These are phyloP conservation scores for Elsinoe fawcettii DNA, from an alignment of 2,329 filamentous ascomycete genomes.

Conservation along the genomic window DNA sequence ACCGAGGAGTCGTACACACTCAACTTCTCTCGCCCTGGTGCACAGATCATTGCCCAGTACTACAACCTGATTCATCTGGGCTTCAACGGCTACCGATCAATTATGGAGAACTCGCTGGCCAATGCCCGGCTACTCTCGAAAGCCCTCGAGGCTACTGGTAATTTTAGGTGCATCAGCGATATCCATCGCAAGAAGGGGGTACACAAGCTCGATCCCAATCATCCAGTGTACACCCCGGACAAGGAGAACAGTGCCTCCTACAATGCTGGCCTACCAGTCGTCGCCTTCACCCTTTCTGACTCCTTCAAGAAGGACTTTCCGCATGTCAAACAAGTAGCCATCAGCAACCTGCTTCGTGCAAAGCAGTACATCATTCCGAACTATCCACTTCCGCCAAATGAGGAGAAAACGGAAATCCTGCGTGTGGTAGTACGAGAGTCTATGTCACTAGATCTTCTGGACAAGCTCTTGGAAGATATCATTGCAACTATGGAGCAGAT, in stretches of 20 bases:
- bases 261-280: slow-evolving; percentile 58
- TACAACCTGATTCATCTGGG: slow-evolving; percentile 66
- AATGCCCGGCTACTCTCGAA: slow-evolving; percentile 59
- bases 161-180: slow-evolving; percentile 58
- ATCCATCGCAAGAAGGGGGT: slow-evolving; percentile 51
- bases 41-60: slow-evolving; percentile 64
- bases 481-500: slow-evolving; percentile 53
- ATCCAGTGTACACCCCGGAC: slow-evolving; percentile 35
- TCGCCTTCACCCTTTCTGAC: slow-evolving; percentile 58
- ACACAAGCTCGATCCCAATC: slow-evolving; percentile 35
- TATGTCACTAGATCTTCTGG: slow-evolving; percentile 61
- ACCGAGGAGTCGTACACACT: slow-evolving; percentile 63
- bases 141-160: slow-evolving; percentile 56
- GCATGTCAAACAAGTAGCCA: slow-evolving; percentile 55
- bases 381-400: slow-evolving; percentile 57
- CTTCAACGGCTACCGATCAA: slow-evolving; percentile 53
- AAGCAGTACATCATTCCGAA: slow-evolving; percentile 67
- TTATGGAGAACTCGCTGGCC: slow-evolving; percentile 59
- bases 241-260: slow-evolving; percentile 52
- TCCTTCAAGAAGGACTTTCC: slow-evolving; percentile 54
- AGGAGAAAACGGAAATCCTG: slow-evolving; percentile 57
- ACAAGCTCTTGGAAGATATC: slow-evolving; percentile 55
- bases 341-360: slow-evolving; percentile 55
- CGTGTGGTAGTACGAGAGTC: slow-evolving; percentile 60
- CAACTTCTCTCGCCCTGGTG: slow-evolving; percentile 64